Percentiles rank a stretch among this genome's conserved stretches.
Conservation (phyloP, 164 flowering plant genomes). For the Nymphaea thermarum region DNA sequence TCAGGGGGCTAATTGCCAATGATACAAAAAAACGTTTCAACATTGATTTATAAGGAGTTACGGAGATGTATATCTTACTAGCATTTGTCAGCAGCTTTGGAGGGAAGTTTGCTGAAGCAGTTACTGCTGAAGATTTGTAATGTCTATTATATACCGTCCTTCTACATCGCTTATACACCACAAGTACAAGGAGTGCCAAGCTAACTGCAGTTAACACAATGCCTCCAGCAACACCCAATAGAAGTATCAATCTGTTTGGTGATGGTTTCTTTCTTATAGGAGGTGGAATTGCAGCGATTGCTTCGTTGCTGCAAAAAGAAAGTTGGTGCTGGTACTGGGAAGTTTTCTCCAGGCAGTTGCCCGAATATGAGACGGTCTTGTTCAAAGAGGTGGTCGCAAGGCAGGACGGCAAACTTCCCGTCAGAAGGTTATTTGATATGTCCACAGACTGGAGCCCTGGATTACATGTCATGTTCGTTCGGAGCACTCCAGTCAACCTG, state of each 20-base stretch:
- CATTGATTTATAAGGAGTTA: neutral
- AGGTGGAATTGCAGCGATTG: conserved; percentile 63
- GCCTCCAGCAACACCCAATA: conserved; percentile 48
- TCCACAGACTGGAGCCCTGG: conserved; percentile 42
- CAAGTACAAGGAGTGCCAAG: conserved; percentile 16
- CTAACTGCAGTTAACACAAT: conserved; percentile 19
- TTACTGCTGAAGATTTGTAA: conserved; percentile 25
- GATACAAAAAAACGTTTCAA: neutral
- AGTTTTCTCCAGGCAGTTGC: conserved; percentile 56
- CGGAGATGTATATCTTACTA: conserved; percentile 28
- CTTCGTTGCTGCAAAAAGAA: conserved; percentile 47
- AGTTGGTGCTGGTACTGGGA: conserved; percentile 36
- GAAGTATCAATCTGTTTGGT: conserved; percentile 29
- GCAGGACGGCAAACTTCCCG: conserved; percentile 58
- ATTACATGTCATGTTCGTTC: conserved; percentile 29
- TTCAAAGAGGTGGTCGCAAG: conserved; percentile 25
- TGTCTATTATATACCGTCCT: neutral
- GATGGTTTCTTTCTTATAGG: conserved; percentile 19
- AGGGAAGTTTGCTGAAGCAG: conserved; percentile 21
- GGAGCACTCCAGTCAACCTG: conserved; percentile 43
- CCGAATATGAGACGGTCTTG: conserved; percentile 24
- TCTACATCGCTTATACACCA: conserved; percentile 11
- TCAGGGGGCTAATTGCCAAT: too few species aligned
- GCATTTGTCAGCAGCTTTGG: conserved; percentile 22
- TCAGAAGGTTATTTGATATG: conserved; percentile 53